Base-by-base conservation (phyloP, 805 yeast genomes). In the Metschnikowia koreensis region DNA sequence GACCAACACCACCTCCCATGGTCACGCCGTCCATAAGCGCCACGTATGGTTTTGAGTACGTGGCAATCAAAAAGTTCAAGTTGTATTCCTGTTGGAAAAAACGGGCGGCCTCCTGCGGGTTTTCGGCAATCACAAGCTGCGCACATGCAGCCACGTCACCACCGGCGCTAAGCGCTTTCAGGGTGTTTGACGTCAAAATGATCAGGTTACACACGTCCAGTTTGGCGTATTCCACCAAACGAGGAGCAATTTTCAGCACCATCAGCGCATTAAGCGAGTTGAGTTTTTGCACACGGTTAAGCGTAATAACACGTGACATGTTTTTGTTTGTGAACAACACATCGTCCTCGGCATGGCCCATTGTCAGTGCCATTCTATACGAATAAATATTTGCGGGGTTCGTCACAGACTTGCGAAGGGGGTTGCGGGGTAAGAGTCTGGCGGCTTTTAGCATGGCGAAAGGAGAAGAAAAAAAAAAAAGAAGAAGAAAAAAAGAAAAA, bases 1-100 rank as follows among this genome's bases (percentile, higher is more conserved):
- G 73, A 5, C 99, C 98, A 41, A 91, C 96, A 60, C 98, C 98
- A 47, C 98, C 98, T 50, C 98, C 99, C 96, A 94, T 90, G 28
- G 93, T 89, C 61, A 93, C 89, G 22, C 98, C 97, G 65, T 94
- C 86, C 83, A 87, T 85, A 38, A 90, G 63, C 0, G 96, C 76
- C n/a, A 94, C 84, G 54, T 88, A 79, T 1, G 98, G 98, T 73
- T 91, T 93, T 52, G 84, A 74, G 61, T 83, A 91, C n/a, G 93
- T 84, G 9, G 96, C 85, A 54, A 92, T 75, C 46, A 86, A 72
- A 63, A 84, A 87, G 74, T 94, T 84, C 63, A 94, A 73, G 55
- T 85, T 82, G 73, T 94, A 93, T 70, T 93, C 98, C 50, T 77
- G 67, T 54, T 82, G 80, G 74, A 94, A 93, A 70, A 87, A 88